phyloP scores from a whole-genome alignment of 257 asterid species.

The Lycium ferocissimum region DNA sequence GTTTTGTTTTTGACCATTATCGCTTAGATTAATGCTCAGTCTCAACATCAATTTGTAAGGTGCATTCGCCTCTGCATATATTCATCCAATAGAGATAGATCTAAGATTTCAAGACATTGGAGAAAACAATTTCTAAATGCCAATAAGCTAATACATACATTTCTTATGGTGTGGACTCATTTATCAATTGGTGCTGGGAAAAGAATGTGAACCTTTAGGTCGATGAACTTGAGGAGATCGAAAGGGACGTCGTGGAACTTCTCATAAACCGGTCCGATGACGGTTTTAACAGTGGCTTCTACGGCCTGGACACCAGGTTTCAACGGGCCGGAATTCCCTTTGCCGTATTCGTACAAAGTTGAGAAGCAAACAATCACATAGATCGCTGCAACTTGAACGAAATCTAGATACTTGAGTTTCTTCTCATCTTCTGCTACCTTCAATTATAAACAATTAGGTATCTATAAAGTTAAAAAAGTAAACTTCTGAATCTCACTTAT shows the following conservation, averaged over 20 bases:
- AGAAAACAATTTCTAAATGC: neutral
- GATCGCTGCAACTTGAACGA: conserved; percentile 58
- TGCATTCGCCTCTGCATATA: neutral
- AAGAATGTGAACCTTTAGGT: conserved; percentile 60
- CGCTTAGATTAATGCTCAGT: too few relatives aligned
- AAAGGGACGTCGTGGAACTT: conserved; percentile 65
- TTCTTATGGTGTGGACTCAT: neutral
- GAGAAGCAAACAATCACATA: conserved; percentile 63
- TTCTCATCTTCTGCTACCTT: conserved; percentile 50
- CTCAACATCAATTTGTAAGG: neutral
- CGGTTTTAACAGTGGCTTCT: conserved; percentile 67
- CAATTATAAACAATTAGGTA: neutral
- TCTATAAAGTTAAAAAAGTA: neutral
- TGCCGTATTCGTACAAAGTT: conserved; percentile 67
- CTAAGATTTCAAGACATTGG: too few relatives aligned
- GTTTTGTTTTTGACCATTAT: too few relatives aligned
- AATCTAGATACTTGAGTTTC: conserved; percentile 68
- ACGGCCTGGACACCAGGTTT: conserved; percentile 76
- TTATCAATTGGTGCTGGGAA: neutral
- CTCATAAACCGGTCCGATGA: conserved; percentile 66
- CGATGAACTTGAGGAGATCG: conserved; percentile 67
- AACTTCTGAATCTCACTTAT: neutral
- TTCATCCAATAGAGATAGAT: neutral
- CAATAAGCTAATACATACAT: neutral
- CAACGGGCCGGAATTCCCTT: conserved; percentile 77